Conservation (phyloP, 768 basidiomycete genomes). For the Amanita polypyramis region DNA sequence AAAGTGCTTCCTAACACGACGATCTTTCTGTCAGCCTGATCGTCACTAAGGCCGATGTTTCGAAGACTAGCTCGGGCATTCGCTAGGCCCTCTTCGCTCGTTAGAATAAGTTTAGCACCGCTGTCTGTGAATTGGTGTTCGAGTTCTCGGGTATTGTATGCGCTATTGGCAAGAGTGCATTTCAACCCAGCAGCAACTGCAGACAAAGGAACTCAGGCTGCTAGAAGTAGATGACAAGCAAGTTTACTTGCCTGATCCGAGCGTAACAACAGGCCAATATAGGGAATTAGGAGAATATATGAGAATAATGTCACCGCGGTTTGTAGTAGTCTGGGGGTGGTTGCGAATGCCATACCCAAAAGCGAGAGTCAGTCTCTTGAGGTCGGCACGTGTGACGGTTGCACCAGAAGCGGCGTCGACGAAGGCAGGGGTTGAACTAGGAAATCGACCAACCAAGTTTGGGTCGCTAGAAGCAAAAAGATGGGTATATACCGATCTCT, state of each 20-base stretch:
- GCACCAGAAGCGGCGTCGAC: constrained; percentile 55
- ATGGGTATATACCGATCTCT: constrained; percentile 38
- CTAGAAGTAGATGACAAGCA: constrained; percentile 1
- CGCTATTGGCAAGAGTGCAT: constrained; percentile 64
- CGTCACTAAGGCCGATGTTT: constrained; percentile 31
- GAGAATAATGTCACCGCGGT: constrained; percentile 47
- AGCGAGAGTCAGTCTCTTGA: constrained; percentile 42
- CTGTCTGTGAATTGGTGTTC: constrained; percentile 64
- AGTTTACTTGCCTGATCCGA: constrained; percentile 29
- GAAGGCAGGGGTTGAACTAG: constrained; percentile 40
- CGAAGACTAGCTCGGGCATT: constrained; percentile 49
- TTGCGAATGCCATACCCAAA: constrained; percentile 48
- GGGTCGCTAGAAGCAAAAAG: constrained; percentile 27
- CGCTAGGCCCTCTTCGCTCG: constrained; percentile 48
- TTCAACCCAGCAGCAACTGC: constrained; percentile 54
- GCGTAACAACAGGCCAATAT: constrained; percentile 34
- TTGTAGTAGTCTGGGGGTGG: constrained; percentile 23
- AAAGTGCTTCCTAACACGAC: constrained; percentile 44
- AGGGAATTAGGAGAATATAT: constrained; percentile 65
- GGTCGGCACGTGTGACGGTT: constrained; percentile 42
- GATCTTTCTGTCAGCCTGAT: constrained; percentile 41
- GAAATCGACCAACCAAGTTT: constrained; percentile 29
- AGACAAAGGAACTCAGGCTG: constrained; percentile 11
- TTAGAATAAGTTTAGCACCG: constrained; percentile 50
- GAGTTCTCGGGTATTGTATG: constrained; percentile 60